These are phyloP conservation scores for Thelonectria olida DNA, from an alignment of 2,329 filamentous ascomycete genomes.

Conservation along the genomic window DNA sequence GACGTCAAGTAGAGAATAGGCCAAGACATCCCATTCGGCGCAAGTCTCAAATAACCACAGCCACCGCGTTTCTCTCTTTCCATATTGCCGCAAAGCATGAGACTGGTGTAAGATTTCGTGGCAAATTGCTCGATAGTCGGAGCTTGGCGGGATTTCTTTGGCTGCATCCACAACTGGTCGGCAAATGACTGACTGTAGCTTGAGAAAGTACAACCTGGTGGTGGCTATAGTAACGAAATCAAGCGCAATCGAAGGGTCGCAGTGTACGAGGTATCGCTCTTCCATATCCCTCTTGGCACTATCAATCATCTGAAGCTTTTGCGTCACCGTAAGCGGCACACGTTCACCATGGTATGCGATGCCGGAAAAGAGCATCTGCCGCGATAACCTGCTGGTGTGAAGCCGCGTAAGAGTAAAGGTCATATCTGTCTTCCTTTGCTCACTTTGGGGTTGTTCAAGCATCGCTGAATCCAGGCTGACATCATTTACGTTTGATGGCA, in stretches of 20 bases:
- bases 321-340: neutral
- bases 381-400: neutral
- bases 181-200: neutral
- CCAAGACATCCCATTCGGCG: conserved; percentile 14
- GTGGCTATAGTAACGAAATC: conserved; percentile 4
- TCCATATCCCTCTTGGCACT: neutral
- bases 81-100: conserved; percentile 8
- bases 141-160: neutral
- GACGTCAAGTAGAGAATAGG: conserved; percentile 8
- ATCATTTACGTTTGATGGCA: conserved; percentile 7
- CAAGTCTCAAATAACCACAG: conserved; percentile 2
- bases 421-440: conserved; percentile 9
- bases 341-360: neutral
- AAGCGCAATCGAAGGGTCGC: neutral
- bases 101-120: conserved; percentile 16
- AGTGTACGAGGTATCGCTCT: conserved; percentile 1
- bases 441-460: neutral
- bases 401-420: conserved; percentile 4
- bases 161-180: neutral
- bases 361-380: conserved; percentile 9
- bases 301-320: conserved; percentile 2
- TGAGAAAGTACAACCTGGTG: conserved; percentile 1
- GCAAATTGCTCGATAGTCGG: conserved; percentile 4
- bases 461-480: neutral
- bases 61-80: conserved; percentile 12